Base-by-base conservation (phyloP, 495 filamentous ascomycete genomes). In the Penicillium bialowiezense region DNA sequence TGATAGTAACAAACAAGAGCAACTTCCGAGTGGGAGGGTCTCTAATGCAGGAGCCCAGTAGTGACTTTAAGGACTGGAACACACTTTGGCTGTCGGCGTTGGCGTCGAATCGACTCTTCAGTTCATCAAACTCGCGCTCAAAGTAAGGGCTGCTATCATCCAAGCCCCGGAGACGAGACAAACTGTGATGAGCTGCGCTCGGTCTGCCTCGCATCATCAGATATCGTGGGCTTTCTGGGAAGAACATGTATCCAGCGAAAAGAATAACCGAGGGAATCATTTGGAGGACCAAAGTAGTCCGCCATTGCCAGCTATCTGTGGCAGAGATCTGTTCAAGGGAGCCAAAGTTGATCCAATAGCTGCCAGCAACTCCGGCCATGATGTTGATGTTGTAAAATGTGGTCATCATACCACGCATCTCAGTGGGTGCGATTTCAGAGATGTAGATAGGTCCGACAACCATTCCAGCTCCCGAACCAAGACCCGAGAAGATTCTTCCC, bases 171-270 rank as follows among this genome's bases (percentile, higher is more conserved):
- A 91, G 80, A 33, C 43, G 71, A 3, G 84, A 73, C 10, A 91
- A 73, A 5, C 85, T 80, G 17, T 68, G 67, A 26, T 77, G 77
- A 0, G 85, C 86, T 59, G 85, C 85, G 0, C 73, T 72, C 50
- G 84, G 75, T 20, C 83, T 80, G 35, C 73, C 66, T 52, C 85
- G 81, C 52, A 88, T 80, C 15, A 85, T 65, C 1, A 90, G 72
- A 79, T 86, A 89, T 53, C 85, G 77, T 0, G 87, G 88, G 4
- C 85, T 88, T 69, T 88, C 89, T 1, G 87, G 87, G 78, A 91
- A 71, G 60, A 87, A 83, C 14, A 83, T 52, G 60, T 87, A 85
- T 18, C 86, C 85, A 28, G 72, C 48, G 17, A 84, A 73, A 7
- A 87, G 71, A 18, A 85, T 56, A n/a, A 78, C 44, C 0, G 81